A percentile compares a stretch with the other conserved stretches of the same genome.
Conservation (phyloP, 2,329 filamentous ascomycete genomes). For the Knufia petricola region DNA sequence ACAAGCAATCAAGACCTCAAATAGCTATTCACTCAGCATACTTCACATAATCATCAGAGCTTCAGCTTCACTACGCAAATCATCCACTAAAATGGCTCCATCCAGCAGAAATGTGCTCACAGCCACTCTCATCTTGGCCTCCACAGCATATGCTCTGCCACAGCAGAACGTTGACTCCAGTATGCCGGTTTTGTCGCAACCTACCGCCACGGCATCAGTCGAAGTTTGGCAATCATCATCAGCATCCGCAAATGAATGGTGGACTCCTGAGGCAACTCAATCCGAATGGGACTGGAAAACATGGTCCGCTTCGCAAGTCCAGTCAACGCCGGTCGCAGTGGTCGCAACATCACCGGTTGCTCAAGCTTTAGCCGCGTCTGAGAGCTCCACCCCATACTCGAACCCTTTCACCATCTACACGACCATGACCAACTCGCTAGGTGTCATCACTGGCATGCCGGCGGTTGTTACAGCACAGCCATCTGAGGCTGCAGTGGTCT, state of each 20-base stretch:
- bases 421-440: slow-evolving; percentile 39
- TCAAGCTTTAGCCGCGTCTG: background rate
- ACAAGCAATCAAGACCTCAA: background rate
- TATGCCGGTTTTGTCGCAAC: background rate
- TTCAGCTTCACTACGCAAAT: background rate
- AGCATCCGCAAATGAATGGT: slow-evolving; percentile 2
- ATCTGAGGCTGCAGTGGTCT: slow-evolving; percentile 25
- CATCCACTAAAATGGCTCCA: slow-evolving; percentile 3
- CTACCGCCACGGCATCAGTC: background rate
- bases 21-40: background rate
- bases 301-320: background rate
- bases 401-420: slow-evolving; percentile 38
- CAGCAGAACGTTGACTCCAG: background rate
- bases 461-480: slow-evolving; percentile 28
- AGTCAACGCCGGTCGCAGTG: slow-evolving; percentile 9
- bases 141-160: background rate
- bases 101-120: slow-evolving; percentile 3
- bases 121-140: slow-evolving; percentile 10
- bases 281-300: slow-evolving; percentile 3
- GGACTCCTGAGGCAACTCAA: background rate
- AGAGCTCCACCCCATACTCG: slow-evolving; percentile 25
- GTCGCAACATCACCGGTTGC: slow-evolving; percentile 4
- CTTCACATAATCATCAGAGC: background rate
- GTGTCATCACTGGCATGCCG: slow-evolving; percentile 43
- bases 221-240: background rate